Evolutionary conservation across 768 basidiomycete genomes (phyloP), one percentile per base, ranked within the genome.

Genomic region (Lanmaoa rubissima): DNA sequence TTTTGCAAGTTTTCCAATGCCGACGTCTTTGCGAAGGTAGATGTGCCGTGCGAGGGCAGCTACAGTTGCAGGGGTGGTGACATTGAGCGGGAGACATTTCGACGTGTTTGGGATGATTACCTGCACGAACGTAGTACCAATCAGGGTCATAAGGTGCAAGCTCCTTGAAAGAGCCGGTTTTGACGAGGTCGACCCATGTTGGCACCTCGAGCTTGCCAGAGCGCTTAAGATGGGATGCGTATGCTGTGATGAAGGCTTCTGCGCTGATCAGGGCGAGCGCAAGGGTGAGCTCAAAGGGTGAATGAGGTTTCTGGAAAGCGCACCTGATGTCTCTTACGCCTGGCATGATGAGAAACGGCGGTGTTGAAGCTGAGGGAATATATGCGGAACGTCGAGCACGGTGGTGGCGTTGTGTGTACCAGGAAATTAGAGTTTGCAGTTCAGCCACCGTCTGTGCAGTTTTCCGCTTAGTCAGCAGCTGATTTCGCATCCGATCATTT

Each of bases 181-280:
- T 99, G 74, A 99, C 97, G 67, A 98, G 79, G 76, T 97, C 96
- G 59, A 92, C 96, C 96, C 96, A 98, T 76, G 86, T 88, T 66
- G 96, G 96, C 59, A 98, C 92, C 80, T 99, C 95, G 70, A 99
- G 92, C 82, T 98, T 98, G 76, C 97, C 97, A 61, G 93, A 94
- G 65, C 94, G 90, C 81, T 98, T 98, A 73, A 98, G 82, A 77
- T 98, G 94, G 71, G 90, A 93, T 70, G 94, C 80, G 77, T 98
- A 98, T 67, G 94, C 94, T 60, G 82, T 68, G 76, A 98, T 97
- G 81, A 98, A 98, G 60, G 85, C 86, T 61, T 94, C 92, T 72
- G 94, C 90, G 78, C 94, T 97, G 74, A 41, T 17, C 60, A 42
- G 11, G 5, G 52, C 5, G 7, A 4, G 47, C 14, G 6, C 16